A percentile compares a stretch with the other conserved stretches of the same genome.
phyloP scores from a whole-genome alignment of 73 alveolate species.

The Tetrahymena malaccensis region DNA sequence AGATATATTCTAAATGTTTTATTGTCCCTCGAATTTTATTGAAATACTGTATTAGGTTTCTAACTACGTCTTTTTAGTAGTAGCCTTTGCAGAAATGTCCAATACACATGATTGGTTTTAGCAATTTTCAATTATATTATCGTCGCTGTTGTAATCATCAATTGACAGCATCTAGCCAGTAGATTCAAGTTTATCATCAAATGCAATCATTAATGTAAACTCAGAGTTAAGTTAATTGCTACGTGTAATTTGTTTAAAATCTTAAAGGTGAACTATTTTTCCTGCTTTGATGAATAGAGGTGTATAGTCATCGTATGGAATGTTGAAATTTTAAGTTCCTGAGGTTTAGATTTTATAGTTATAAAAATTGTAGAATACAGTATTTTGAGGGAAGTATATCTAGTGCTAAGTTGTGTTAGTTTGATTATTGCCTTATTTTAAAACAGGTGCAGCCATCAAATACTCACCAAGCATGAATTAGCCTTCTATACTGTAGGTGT shows the following conservation, averaged over 20 bases:
- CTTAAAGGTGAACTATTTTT: conserved; percentile 7
- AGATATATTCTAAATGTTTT: not conserved
- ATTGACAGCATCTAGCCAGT: not conserved
- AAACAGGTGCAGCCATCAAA: conserved; percentile 62
- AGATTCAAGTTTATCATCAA: not conserved
- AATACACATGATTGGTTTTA: not conserved
- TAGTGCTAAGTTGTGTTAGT: conserved; percentile 16
- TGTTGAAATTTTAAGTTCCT: not conserved
- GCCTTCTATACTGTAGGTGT: conserved; percentile 11
- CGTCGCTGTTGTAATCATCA: not conserved
- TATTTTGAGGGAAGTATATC: conserved; percentile 50
- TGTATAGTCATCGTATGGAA: not conserved
- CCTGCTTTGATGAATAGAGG: conserved; percentile 32
- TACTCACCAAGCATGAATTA: conserved; percentile 62
- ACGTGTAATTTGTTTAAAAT: not conserved
- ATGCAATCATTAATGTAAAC: not conserved
- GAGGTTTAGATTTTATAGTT: not conserved
- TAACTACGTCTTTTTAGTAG: not conserved
- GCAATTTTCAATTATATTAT: not conserved
- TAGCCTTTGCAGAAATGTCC: not conserved
- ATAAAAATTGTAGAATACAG: not conserved
- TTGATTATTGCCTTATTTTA: conserved; percentile 27
- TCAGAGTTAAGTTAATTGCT: not conserved
- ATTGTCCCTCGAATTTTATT: not conserved
- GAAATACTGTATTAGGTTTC: not conserved